Percentiles rank a stretch among this genome's conserved stretches.
Evolutionary conservation across 176 grass and related monocot species (phyloP).

Genomic region (Pharus latifolius): DNA sequence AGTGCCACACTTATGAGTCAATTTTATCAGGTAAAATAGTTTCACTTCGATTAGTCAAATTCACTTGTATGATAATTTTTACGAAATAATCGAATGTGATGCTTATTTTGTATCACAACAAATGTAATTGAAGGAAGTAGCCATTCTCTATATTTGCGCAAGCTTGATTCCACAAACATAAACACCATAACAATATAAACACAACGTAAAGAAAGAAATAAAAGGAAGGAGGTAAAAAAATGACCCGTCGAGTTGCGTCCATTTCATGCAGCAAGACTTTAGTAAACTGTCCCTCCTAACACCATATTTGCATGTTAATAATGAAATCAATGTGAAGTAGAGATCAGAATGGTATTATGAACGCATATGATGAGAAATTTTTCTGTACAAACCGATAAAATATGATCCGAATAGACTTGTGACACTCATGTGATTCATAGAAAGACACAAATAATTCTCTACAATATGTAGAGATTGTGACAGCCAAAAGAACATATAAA

Average conservation of each 20-base stretch:
- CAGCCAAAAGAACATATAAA: neutral
- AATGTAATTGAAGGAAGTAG: constrained; percentile 55
- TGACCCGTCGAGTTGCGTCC: constrained; percentile 70
- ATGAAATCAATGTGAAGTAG: neutral
- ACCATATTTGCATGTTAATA: constrained; percentile 50
- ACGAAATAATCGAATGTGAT: constrained; percentile 75
- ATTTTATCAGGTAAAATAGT: constrained; percentile 68
- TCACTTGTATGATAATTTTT: constrained; percentile 32
- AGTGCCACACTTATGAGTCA: too few relatives aligned
- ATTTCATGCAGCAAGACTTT: constrained; percentile 75
- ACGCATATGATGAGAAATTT: neutral
- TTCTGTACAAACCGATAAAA: constrained; percentile 50
- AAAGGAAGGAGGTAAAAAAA: neutral
- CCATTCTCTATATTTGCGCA: constrained; percentile 47
- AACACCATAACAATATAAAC: neutral
- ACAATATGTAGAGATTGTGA: neutral
- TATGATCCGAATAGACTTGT: constrained; percentile 60
- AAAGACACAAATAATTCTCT: constrained; percentile 70
- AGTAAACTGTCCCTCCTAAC: constrained; percentile 82
- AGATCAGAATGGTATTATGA: neutral
- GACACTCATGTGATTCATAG: constrained; percentile 2
- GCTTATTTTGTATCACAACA: constrained; percentile 83
- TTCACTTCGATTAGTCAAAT: constrained; percentile 51
- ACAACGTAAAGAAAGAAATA: neutral
- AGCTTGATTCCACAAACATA: constrained; percentile 30